Base-by-base conservation (phyloP, 805 yeast genomes). In the Middelhovenomyces tepae region DNA sequence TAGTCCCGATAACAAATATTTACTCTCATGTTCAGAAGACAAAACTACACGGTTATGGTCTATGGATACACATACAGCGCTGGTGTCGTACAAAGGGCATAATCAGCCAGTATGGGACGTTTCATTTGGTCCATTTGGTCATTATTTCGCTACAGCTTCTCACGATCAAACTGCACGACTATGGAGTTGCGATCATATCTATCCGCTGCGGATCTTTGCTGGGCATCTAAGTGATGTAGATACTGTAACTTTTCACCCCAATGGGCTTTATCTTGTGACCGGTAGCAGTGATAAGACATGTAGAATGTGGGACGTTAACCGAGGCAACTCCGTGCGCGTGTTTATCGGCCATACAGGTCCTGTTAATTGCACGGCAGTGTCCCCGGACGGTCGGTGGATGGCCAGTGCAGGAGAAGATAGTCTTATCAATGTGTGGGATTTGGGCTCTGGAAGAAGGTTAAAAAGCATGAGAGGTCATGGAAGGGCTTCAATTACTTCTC, bases 51-150 rank as follows among this genome's bases (percentile, higher is more conserved):
- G 95, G 42, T 60, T 91, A 38, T 91, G 98, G 99, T 84, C 95
- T 1, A 59, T 84, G 56, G 97, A 91, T 51, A 81, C 96, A 1
- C 84, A 73, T 53, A 75, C 93, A 1, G 78, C 93, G 1, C 65
- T 91, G 31, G 98, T 91, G 1, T 73, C 86, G n/a, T 91, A 91
- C 60, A 85, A 84, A 55, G 96, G 97, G 6, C 99, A 91, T 53
- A 84, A 78, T 49, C 93, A 84, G 46, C 97, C 98, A 1, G 81
- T 91, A 17, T 91, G 98, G 98, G 97, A 91, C 54, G 96, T 91
- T 5, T 73, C 80, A 47, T 91, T 85, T 51, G 78, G 94, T 2
- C 98, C 98, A 2, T 63, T 82, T 48, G 98, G 98, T 4, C 97
- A 91, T 60, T 91, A 91, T 60, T 91, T 91, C 58, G 95, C 93